Conservation (phyloP, 352 stramenopile genomes). For the Thraustochytrium sp. region DNA sequence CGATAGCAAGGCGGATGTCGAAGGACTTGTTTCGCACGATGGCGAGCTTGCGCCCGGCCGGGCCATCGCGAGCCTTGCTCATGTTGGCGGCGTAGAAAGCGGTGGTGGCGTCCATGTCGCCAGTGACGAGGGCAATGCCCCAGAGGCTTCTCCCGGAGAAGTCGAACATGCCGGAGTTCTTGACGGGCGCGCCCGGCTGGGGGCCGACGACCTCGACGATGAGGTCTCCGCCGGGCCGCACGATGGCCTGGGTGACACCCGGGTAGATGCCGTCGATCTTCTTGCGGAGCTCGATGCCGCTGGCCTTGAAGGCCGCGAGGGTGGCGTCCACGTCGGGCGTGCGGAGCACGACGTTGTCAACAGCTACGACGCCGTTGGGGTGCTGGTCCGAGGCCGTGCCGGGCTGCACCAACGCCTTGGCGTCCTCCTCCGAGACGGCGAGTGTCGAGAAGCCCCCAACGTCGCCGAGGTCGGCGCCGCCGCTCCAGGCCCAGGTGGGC, state of each 20-base stretch:
- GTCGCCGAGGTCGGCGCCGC: too few relatives aligned
- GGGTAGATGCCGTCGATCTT: constrained; percentile 2
- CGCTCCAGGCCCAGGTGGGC: background rate
- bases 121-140: background rate
- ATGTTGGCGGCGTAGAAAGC: background rate
- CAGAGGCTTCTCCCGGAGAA: background rate
- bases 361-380: constrained; percentile 5
- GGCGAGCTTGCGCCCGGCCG: constrained; percentile 6
- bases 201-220: constrained; percentile 5
- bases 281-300: background rate
- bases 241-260: background rate
- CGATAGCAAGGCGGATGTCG: background rate
- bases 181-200: background rate
- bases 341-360: constrained; percentile 2
- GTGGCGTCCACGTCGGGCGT: background rate
- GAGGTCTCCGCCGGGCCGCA: background rate
- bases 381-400: background rate
- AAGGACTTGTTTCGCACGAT: background rate
- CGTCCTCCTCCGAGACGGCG: background rate
- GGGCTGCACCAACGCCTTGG: background rate
- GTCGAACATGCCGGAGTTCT: background rate
- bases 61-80: background rate
- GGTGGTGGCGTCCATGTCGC: background rate
- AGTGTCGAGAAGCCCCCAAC: background rate
- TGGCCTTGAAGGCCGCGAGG: background rate